phyloP scores from a whole-genome alignment of 1,284 basidiomycete genomes.

The Cryptococcus maquisensis region DNA sequence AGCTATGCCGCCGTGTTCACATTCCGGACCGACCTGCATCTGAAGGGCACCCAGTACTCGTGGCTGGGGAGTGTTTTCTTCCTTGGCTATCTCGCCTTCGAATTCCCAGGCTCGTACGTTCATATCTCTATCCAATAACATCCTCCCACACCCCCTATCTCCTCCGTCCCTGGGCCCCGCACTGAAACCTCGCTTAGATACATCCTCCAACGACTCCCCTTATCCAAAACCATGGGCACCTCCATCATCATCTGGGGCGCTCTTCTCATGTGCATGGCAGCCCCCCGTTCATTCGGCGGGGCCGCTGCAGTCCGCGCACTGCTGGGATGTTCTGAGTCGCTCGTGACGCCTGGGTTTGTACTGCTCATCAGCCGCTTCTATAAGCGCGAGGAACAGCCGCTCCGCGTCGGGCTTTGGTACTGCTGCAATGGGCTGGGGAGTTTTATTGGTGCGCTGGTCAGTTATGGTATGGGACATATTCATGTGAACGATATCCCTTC shows the following conservation, averaged over 20 bases:
- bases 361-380: constrained; percentile 44
- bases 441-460: constrained; percentile 33
- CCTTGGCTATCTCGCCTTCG: constrained; percentile 28
- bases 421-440: neutral
- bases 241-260: constrained; percentile 42
- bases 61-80: constrained; percentile 28
- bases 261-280: constrained; percentile 38
- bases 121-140: constrained; percentile 4
- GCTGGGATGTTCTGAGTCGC: constrained; percentile 38
- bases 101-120: constrained; percentile 29
- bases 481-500: constrained; percentile 3
- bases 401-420: constrained; percentile 13
- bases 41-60: constrained; percentile 15
- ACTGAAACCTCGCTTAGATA: neutral
- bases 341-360: constrained; percentile 45
- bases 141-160: no score
- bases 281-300: constrained; percentile 35
- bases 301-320: constrained; percentile 38
- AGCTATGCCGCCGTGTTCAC: constrained; percentile 43
- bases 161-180: neutral
- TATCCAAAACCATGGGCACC: constrained; percentile 29
- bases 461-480: constrained; percentile 37
- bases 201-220: constrained; percentile 30
- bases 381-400: constrained; percentile 41
- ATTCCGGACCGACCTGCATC: constrained; percentile 33